Base-by-base conservation (phyloP, 768 basidiomycete genomes). In the Artomyces pyxidatus region DNA sequence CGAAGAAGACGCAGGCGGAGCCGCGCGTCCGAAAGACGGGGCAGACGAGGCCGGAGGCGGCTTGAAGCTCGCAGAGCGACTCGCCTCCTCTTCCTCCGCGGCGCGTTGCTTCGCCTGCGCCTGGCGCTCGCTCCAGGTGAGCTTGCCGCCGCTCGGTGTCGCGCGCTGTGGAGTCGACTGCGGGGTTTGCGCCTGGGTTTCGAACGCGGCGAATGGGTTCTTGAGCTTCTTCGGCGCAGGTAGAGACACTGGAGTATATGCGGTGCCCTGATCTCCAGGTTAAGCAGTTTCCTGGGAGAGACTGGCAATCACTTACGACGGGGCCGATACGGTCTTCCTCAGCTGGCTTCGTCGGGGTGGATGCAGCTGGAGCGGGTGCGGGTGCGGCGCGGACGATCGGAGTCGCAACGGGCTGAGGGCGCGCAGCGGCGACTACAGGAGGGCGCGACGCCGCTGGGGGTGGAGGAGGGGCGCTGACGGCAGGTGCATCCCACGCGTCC, bases 51-150 rank as follows among this genome's bases (percentile, higher is more conserved):
- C 50, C 2, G 67, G 56, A 0, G 75, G 62, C 4, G 73, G 58
- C 37, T 67, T 63, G 59, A 72, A 73, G 14, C 72, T 72, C 1
- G 83, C 80, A 38, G 71, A 68, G 38, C 71, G 80, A 58, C 86
- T 89, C 40, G 68, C 69, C 8, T 72, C 70, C 51, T 82, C 83
- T 49, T 91, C 93, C 56, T 88, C 90, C 55, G 83, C 88, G 14
- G 75, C 71, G 57, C 90, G 87, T 61, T 85, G 84, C 72, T 93
- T 94, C 1, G 91, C 85, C n/a, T 84, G 69, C 0, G 88, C 92
- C 61, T 97, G 94, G 19, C 94, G 75, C 63, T 98, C 88, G 50
- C 78, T 86, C 95, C 95, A 98, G 0, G 94, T 95, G 53, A 95
- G 64, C 64, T 91, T 94, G 71, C 88, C 88, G 1, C 71, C 50